Evolutionary conservation across 495 filamentous ascomycete species (phyloP).

Genomic region (Staphylotrichum longicolle): DNA sequence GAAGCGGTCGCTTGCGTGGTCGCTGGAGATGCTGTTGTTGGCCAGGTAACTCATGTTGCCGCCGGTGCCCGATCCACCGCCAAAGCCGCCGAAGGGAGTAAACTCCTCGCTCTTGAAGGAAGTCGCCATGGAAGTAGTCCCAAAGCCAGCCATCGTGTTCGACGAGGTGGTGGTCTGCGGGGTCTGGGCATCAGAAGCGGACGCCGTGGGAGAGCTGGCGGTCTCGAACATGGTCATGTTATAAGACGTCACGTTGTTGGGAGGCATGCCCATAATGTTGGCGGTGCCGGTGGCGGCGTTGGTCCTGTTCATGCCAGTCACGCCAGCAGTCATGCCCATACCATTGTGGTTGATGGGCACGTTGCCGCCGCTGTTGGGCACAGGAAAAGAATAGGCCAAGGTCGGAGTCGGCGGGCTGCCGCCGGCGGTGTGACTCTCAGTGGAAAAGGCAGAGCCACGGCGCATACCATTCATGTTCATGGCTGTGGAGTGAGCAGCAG

Average conservation of each 20-base stretch:
- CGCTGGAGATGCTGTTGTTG: neutral
- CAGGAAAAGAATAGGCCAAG: neutral
- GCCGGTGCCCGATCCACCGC: neutral
- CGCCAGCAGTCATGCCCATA: too few species aligned
- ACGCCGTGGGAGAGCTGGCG: neutral
- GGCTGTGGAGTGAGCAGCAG: neutral
- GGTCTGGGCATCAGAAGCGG: neutral
- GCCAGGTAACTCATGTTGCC: neutral
- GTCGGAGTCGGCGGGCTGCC: constrained; percentile 4
- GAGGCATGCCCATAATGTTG: neutral
- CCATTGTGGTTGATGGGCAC: neutral
- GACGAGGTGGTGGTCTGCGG: neutral
- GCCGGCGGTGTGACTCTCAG: neutral
- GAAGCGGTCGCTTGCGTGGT: neutral
- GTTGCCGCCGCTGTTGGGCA: neutral
- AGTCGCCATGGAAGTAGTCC: neutral
- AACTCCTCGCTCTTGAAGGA: neutral
- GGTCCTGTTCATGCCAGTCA: neutral
- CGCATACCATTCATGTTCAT: neutral
- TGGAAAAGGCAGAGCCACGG: constrained; percentile 2
- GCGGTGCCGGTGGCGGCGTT: neutral
- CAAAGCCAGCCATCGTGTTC: neutral
- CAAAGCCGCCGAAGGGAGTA: neutral
- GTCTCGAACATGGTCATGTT: neutral
- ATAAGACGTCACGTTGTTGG: neutral